A percentile compares a stretch with the other conserved stretches of the same genome.
Conservation (phyloP, 495 filamentous ascomycete species). For the Neurospora sp. region DNA sequence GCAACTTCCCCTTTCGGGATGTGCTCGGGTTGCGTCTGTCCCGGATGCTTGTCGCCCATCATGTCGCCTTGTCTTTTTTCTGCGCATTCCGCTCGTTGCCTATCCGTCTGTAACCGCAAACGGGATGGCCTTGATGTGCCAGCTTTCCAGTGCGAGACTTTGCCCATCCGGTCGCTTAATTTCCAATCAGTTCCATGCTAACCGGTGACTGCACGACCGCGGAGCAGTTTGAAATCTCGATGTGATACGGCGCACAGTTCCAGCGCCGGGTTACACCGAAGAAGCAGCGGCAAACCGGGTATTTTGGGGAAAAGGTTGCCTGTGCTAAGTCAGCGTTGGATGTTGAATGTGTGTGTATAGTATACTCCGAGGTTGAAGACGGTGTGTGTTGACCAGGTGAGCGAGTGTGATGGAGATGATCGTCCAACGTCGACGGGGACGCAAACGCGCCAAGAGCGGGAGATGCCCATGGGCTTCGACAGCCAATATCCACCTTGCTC, state of each 20-base stretch:
- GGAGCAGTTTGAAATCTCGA: neutral
- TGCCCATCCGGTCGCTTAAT: neutral
- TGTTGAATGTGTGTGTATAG: too few species aligned
- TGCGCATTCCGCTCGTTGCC: neutral
- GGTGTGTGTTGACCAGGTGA: neutral
- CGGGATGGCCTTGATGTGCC: neutral
- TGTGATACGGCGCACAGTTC: neutral
- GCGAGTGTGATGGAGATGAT: neutral
- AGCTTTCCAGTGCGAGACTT: neutral
- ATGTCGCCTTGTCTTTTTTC: neutral
- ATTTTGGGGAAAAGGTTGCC: neutral
- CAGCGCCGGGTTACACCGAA: neutral
- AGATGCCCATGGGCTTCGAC: neutral
- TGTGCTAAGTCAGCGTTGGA: neutral
- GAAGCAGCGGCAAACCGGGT: neutral
- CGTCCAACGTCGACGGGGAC: neutral
- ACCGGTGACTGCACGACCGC: neutral
- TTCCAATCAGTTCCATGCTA: neutral
- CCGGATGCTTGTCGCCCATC: neutral
- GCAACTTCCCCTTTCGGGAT: constrained; percentile 5
- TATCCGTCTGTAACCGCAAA: neutral
- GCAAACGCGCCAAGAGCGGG: neutral
- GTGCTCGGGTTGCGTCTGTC: neutral
- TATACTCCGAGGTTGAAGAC: neutral
- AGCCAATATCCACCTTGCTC: neutral